Evolutionary conservation across 176 grass and related monocot species (phyloP).

Genomic region (Zea mays): Zm-B73-REFERENCE-NAM-5.0 NC_050105.1:147357501-147358000

Average conservation of each 20-base stretch:
- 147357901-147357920: background rate
- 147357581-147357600: background rate
- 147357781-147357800: background rate
- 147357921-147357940: background rate
- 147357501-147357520: too few relatives aligned
- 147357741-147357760: background rate
- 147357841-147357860: background rate
- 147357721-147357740: background rate
- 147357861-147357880: background rate
- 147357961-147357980: constrained; percentile 21
- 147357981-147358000: constrained; percentile 21
- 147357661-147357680: background rate
- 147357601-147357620: background rate
- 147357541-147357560: too few relatives aligned
- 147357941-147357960: constrained; percentile 26
- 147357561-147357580: too few relatives aligned
- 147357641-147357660: background rate
- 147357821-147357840: background rate
- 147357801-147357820: background rate
- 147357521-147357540: too few relatives aligned
- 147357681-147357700: background rate
- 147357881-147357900: background rate
- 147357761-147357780: background rate
- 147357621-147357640: background rate
- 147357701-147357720: background rate